Conservation (phyloP, 169 alveolate species). For the Toxoplasma gondii region DNA sequence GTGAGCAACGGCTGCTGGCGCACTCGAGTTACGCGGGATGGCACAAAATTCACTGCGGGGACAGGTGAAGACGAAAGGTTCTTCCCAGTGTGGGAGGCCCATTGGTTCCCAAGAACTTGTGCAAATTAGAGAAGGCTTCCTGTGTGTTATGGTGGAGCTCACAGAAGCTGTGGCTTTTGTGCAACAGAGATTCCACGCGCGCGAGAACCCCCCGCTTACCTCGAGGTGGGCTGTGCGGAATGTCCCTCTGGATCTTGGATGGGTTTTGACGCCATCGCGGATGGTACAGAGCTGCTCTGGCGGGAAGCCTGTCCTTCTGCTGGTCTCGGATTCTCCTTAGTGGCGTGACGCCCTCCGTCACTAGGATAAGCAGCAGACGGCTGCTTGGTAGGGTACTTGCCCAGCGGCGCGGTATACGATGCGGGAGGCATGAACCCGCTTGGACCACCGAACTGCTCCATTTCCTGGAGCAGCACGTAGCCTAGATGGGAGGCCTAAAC, state of each 20-base stretch:
- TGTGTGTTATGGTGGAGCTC: too few species aligned
- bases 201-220: neutral
- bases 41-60: too few species aligned
- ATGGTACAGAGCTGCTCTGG: neutral
- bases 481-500: neutral
- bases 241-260: neutral
- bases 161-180: too few species aligned
- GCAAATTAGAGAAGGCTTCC: too few species aligned
- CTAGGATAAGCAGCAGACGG: neutral
- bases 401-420: neutral
- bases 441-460: neutral
- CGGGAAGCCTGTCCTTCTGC: neutral
- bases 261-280: neutral
- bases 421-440: neutral
- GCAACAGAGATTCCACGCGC: too few species aligned
- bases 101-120: too few species aligned
- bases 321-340: neutral
- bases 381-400: neutral
- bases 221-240: neutral
- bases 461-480: neutral
- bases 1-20: neutral
- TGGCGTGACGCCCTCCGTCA: neutral
- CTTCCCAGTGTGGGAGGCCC: too few species aligned
- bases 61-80: too few species aligned
- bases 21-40: too few species aligned